Percentiles rank a stretch among this genome's conserved stretches.
phyloP scores from a whole-genome alignment of 805 yeast species.

The Candida silvatica region DNA sequence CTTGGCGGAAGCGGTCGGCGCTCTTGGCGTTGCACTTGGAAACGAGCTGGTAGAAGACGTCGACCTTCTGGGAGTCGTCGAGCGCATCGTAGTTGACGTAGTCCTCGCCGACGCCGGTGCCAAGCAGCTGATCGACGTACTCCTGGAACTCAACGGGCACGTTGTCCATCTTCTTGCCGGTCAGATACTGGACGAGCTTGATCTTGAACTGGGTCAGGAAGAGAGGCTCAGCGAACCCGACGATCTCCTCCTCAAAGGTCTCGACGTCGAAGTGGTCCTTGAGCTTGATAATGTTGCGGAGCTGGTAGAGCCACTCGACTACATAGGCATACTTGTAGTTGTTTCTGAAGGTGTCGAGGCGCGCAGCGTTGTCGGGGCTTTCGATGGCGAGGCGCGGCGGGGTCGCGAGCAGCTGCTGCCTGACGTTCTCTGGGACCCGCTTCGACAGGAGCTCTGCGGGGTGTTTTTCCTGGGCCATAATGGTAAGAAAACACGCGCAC shows the following conservation, averaged over 20 bases:
- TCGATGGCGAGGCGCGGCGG: slow-evolving; percentile 32
- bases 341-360: slow-evolving; percentile 25
- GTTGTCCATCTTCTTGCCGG: slow-evolving; percentile 24
- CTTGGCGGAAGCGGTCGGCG: slow-evolving; percentile 38
- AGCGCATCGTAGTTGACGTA: slow-evolving; percentile 18
- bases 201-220: slow-evolving; percentile 35
- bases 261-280: slow-evolving; percentile 50
- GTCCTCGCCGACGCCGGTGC: slow-evolving; percentile 4
- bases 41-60: slow-evolving; percentile 33
- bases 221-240: slow-evolving; percentile 33
- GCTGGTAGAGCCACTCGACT: slow-evolving; percentile 48
- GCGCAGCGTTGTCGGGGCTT: slow-evolving; percentile 22
- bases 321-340: slow-evolving; percentile 30
- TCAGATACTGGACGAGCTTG: slow-evolving; percentile 32
- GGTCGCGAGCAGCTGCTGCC: slow-evolving; percentile 27
- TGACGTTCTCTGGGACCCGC: slow-evolving; percentile 27
- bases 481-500: too few species aligned
- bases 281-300: slow-evolving; percentile 43
- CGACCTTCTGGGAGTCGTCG: slow-evolving; percentile 37
- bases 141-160: slow-evolving; percentile 23
- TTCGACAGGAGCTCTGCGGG: slow-evolving; percentile 24
- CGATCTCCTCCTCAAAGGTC: slow-evolving; percentile 52
- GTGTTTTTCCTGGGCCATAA: too few species aligned
- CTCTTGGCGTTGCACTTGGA: slow-evolving; percentile 32
- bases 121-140: slow-evolving; percentile 8